Evolutionary conservation across 768 basidiomycete species (phyloP).

Genomic region (Pleurotus giganteus): DNA sequence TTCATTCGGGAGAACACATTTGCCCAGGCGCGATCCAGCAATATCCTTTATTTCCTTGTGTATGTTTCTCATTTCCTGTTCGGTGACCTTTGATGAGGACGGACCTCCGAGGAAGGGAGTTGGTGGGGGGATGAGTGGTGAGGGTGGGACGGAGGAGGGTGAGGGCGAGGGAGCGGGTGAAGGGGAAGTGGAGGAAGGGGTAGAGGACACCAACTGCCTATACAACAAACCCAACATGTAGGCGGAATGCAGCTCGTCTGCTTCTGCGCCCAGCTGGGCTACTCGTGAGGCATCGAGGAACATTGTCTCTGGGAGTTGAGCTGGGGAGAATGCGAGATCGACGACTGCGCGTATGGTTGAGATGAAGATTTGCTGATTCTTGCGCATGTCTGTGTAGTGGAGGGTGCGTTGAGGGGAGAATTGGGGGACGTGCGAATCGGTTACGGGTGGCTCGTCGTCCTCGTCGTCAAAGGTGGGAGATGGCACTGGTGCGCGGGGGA

Average conservation of each 20-base stretch:
- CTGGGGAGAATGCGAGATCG: conserved; percentile 63
- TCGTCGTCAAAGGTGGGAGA: not conserved
- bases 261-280: conserved; percentile 63
- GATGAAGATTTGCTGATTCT: conserved; percentile 55
- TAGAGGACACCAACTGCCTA: conserved; percentile 65
- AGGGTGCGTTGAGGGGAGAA: conserved; percentile 38
- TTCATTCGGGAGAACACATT: conserved; percentile 31
- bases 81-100: conserved; percentile 36
- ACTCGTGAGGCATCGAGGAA: conserved; percentile 79
- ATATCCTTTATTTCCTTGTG: conserved; percentile 79
- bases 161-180: not conserved
- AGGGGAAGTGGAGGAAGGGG: conserved; percentile 21
- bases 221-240: conserved; percentile 83
- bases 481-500: not conserved
- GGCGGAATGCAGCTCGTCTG: conserved; percentile 68
- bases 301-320: conserved; percentile 70
- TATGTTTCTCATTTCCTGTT: conserved; percentile 53
- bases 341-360: conserved; percentile 57
- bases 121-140: conserved; percentile 16
- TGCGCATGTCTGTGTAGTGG: conserved; percentile 43
- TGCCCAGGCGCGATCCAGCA: conserved; percentile 58
- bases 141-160: not conserved
- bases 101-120: conserved; percentile 15
- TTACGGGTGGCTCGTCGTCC: not conserved
- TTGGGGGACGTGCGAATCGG: not conserved